Percentiles rank a stretch among this genome's conserved stretches.
phyloP scores from a whole-genome alignment of 306 rosid genomes.

The Cucurbita pepo region DNA sequence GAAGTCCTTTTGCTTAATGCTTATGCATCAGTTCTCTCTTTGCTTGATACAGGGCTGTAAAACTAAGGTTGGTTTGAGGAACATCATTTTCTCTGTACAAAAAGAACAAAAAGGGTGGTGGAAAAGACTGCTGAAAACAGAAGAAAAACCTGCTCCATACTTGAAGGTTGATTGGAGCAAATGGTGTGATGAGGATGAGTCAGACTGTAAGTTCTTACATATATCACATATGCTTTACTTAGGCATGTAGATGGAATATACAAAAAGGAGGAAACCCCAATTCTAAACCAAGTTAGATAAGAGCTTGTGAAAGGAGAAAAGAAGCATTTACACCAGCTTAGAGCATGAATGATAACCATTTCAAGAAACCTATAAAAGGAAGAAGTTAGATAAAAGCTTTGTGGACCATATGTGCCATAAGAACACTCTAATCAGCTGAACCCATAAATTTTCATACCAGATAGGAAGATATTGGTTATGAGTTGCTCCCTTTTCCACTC shows the following conservation, averaged over 20 bases:
- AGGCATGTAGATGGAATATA: background rate
- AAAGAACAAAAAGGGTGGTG: too few relatives aligned
- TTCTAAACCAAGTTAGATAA: background rate
- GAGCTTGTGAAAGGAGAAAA: background rate
- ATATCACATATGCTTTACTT: background rate
- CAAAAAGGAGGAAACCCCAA: background rate
- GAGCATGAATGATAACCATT: background rate
- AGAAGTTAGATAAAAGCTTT: background rate
- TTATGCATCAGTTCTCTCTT: too few relatives aligned
- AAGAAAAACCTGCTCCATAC: too few relatives aligned
- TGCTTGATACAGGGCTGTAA: too few relatives aligned
- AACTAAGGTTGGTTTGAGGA: too few relatives aligned
- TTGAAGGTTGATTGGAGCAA: too few relatives aligned
- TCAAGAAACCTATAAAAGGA: background rate
- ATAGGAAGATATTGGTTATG: background rate
- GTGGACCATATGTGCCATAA: background rate
- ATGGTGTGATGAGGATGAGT: too few relatives aligned
- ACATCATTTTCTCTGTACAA: too few relatives aligned
- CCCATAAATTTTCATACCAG: background rate
- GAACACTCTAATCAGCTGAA: background rate
- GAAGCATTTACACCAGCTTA: background rate
- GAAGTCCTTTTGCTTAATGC: too few relatives aligned
- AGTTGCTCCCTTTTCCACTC: background rate
- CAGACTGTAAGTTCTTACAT: too few relatives aligned
- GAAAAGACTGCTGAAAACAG: too few relatives aligned